Evolutionary conservation across 208 protist species (phyloP), one percentile per base, ranked within the genome.

Genomic region (Balamuthia mandrillaris): DNA sequence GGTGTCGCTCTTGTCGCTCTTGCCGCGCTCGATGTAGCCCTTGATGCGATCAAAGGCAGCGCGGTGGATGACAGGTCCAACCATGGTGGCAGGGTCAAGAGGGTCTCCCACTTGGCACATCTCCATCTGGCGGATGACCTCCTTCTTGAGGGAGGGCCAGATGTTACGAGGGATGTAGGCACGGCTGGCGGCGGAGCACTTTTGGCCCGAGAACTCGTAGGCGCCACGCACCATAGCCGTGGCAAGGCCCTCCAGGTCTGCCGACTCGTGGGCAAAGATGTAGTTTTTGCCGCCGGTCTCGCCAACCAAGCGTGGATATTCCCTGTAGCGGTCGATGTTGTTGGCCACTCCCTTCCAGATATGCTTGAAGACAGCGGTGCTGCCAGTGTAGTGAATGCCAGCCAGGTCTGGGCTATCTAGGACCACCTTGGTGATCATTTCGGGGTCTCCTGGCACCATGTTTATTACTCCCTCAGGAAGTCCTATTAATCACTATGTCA

Each of bases 221-320:
- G 97, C 92, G 9, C 89, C 95, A 56, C 97, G 94, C 0, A 98
- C 42, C 5, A 96, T 98, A 39, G 85, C 58, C 47, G 95, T 94
- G 0, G 96, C 93, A 31, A 94, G 92, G 12, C 91, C 85, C 66
- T 94, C 93, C 45, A 98, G 45, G 86, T 98, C 92, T 24, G 94
- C 94, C 24, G 92, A 93, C 14, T 94, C 90, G 90, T 98, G 97
- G 18, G 98, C 81, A 10, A 98, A 88, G 84, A 98, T 96, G 90
- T 98, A 99, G 89, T 99, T 98, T 91, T 98, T 98, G 58, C 95
- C 96, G 58, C 95, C 97, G 37, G 96, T 98, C 92, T 98, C 97
- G 45, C 97, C 97, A 18, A 97, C 96, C 45, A 99, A 93, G 56
- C 96, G 91, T 12, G 97, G 97, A 88, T 97, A 98, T 87, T 94